Conservation (phyloP, 1,284 basidiomycete species). For the Irpex rosettiformis region DNA sequence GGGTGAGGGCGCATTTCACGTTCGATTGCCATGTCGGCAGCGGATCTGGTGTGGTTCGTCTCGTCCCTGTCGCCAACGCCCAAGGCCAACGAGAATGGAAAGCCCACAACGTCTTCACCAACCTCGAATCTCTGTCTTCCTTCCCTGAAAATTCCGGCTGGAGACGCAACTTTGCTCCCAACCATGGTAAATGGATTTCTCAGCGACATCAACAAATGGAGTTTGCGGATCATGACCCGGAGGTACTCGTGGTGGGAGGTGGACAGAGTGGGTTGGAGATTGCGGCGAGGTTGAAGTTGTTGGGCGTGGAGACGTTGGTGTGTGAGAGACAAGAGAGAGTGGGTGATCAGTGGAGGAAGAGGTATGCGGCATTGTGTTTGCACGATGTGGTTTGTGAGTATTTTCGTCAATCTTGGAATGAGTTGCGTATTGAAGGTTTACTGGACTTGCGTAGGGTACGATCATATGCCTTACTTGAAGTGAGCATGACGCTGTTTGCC, state of each 20-base stretch:
- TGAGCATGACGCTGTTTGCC: slow-evolving; percentile 24
- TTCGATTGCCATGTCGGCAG: slow-evolving; percentile 48
- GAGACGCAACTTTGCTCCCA: slow-evolving; percentile 29
- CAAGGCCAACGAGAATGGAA: slow-evolving; percentile 43
- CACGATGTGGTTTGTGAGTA: slow-evolving; percentile 57
- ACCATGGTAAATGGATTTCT: slow-evolving; percentile 33
- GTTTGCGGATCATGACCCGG: slow-evolving; percentile 31
- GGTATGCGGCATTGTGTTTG: slow-evolving; percentile 52
- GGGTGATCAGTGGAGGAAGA: slow-evolving; percentile 51
- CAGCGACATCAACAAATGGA: slow-evolving; percentile 32
- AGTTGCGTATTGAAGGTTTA: neutral
- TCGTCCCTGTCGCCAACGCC: slow-evolving; percentile 39
- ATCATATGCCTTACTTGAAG: slow-evolving; percentile 49
- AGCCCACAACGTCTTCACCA: slow-evolving; percentile 48
- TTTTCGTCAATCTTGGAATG: neutral
- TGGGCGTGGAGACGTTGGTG: slow-evolving; percentile 46
- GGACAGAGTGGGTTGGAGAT: slow-evolving; percentile 43
- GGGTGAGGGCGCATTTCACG: slow-evolving; percentile 49
- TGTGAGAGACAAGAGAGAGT: slow-evolving; percentile 47
- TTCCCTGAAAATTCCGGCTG: slow-evolving; percentile 38
- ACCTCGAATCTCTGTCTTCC: slow-evolving; percentile 48
- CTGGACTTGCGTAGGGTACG: slow-evolving; percentile 16
- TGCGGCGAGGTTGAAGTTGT: slow-evolving; percentile 49
- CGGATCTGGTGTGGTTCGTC: slow-evolving; percentile 43
- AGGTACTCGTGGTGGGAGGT: slow-evolving; percentile 52